Conservation (phyloP, 2,329 filamentous ascomycete genomes). For the Aureobasidium sp. region DNA sequence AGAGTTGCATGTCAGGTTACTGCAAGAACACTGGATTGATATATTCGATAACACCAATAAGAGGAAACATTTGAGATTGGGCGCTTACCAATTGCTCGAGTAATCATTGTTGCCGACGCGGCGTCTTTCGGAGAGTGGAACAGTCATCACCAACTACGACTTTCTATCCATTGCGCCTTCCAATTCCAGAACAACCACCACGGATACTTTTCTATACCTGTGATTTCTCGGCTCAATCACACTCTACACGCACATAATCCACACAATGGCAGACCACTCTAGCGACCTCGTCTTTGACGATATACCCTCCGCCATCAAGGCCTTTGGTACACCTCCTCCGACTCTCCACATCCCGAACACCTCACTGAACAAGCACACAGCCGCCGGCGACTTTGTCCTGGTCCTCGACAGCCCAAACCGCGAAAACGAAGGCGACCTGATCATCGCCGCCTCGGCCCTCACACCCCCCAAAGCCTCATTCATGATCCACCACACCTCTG, state of each 20-base stretch:
- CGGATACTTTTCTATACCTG: too few relatives aligned
- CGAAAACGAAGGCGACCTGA: conserved; percentile 97
- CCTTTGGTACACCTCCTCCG: conserved; percentile 29
- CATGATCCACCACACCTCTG: conserved; percentile 83
- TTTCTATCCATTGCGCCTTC: not conserved
- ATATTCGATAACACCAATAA: not conserved
- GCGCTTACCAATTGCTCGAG: conserved; percentile 8
- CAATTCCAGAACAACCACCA: too few relatives aligned
- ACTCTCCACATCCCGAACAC: not conserved
- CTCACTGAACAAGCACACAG: conserved; percentile 22
- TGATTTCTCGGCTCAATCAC: not conserved
- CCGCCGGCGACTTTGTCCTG: conserved; percentile 78
- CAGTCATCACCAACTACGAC: conserved; percentile 1
- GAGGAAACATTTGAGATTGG: not conserved
- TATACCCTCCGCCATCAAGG: conserved; percentile 35
- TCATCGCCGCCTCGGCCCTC: conserved; percentile 80
- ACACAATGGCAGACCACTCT: conserved; percentile 11
- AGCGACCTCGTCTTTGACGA: conserved; percentile 29
- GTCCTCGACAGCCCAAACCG: conserved; percentile 87
- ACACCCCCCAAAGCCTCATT: conserved; percentile 92
- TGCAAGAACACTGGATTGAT: too few relatives aligned
- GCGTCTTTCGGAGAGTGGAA: not conserved
- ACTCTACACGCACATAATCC: not conserved
- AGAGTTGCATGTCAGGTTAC: too few relatives aligned
- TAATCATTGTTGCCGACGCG: not conserved